phyloP scores from a whole-genome alignment of 2,329 filamentous ascomycete species.

The Aspergillus jensenii region DNA sequence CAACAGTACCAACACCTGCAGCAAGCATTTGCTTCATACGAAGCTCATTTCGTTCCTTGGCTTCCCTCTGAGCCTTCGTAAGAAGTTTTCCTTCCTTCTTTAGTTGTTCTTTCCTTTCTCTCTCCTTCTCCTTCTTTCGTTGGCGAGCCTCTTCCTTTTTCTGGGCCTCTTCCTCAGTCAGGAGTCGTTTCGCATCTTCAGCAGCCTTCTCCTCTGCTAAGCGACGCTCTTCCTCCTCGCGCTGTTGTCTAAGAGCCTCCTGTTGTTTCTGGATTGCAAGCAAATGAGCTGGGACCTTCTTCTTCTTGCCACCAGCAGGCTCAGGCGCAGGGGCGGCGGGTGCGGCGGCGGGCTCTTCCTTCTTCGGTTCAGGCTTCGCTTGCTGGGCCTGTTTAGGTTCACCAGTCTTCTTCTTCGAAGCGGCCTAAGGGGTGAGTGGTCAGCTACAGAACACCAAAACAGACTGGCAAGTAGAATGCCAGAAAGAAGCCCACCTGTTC shows the following conservation, averaged over 20 bases:
- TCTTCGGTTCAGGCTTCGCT: constrained; percentile 39
- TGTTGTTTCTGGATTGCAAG: constrained; percentile 52
- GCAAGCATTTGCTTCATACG: constrained; percentile 52
- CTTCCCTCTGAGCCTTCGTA: constrained; percentile 50
- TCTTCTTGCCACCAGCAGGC: constrained; percentile 69
- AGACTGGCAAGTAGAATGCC: background rate
- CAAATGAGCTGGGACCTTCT: constrained; percentile 71
- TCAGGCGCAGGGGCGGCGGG: background rate
- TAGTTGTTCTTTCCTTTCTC: constrained; percentile 52
- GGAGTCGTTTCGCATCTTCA: constrained; percentile 38
- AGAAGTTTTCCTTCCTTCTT: constrained; percentile 50
- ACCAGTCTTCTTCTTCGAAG: constrained; percentile 77
- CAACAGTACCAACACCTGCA: constrained; percentile 45
- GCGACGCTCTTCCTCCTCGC: constrained; percentile 46
- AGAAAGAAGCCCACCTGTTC: constrained; percentile 68
- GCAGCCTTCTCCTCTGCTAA: constrained; percentile 41
- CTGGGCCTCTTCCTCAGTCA: constrained; percentile 47
- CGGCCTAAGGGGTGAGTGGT: constrained; percentile 54
- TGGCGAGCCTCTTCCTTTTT: constrained; percentile 48
- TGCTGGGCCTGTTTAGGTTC: constrained; percentile 34
- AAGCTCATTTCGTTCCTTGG: constrained; percentile 47
- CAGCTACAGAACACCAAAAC: constrained; percentile 1
- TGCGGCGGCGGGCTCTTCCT: constrained; percentile 48
- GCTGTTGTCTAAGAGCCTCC: constrained; percentile 44
- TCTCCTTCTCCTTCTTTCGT: constrained; percentile 50